Evolutionary conservation across 768 basidiomycete species (phyloP), one percentile per base, ranked within the genome.

Genomic region (Cystoderma amianthinum): DNA sequence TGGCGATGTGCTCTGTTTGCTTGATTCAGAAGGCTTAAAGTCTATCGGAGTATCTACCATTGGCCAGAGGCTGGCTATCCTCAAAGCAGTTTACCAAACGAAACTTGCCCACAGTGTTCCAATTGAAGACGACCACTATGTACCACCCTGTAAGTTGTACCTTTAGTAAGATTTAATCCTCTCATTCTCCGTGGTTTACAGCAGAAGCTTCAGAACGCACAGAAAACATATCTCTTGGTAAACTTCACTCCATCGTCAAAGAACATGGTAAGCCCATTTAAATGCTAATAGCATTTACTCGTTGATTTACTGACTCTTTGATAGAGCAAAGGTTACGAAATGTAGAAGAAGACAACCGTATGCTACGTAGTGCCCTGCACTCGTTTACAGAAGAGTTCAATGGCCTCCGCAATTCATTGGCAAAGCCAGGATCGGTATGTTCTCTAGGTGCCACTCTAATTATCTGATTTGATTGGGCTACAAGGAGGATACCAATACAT

Each of bases 71-170:
- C 65, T 99, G 24, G 72, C 87, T 33, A 91, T 98, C 48, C 80
- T 98, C 58, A 94, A 92, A 61, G 84, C 86, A 36, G 81, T 97
- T 43, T 98, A 96, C 65, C 79, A 80, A 40, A 68, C 89, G 52
- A 99, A 99, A 69, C 63, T 93, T 39, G 79, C 80, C 1, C 76
- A 94, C 54, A 80, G 80, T 47, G 69, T 99, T 39, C 80, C 86
- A 25, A 80, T 94, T 49, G 88, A 90, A 44, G 67, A 83, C 28
- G 84, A 86, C 47, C 76, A 89, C 52, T 96, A 91, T 58, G 76
- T 93, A 11, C 92, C 93, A 6, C 89, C 90, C 43, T 93, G 92
- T 91, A 55, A 54, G 88, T 66, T 36, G 17, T 23, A 36, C 32
- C 32, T 39, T 35, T 22, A 12, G n/a, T 3, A 33, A 39, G 20